Conservation (phyloP, 257 asterid genomes). For the Voacanga thouarsii region DNA sequence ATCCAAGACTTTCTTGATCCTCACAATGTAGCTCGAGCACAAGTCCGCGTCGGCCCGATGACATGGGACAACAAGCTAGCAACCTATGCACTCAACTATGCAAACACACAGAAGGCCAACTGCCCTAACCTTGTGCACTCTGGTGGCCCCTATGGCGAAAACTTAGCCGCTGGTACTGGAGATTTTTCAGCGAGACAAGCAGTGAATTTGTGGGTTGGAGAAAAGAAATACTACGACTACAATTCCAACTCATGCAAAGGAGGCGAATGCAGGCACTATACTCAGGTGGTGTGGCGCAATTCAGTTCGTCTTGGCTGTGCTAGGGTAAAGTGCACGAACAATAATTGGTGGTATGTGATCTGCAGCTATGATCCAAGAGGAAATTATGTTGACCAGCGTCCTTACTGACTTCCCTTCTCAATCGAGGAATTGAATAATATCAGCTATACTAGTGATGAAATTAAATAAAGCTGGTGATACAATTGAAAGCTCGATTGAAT, state of each 20-base stretch:
- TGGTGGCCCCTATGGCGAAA: conserved; percentile 39
- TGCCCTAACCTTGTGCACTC: conserved; percentile 27
- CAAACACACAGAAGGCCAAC: conserved; percentile 21
- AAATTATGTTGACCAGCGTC: conserved; percentile 4
- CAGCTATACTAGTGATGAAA: no score
- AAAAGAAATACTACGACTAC: conserved; percentile 22
- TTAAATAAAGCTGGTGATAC: no score
- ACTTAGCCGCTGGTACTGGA: conserved; percentile 36
- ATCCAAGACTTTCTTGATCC: conserved; percentile 2
- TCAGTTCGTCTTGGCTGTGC: conserved; percentile 38
- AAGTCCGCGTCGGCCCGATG: conserved; percentile 34
- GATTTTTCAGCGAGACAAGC: conserved; percentile 29
- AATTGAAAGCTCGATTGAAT: no score
- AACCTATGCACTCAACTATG: conserved; percentile 36
- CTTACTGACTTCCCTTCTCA: no score
- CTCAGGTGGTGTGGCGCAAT: conserved; percentile 37
- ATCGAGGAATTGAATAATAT: no score
- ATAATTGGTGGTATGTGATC: not conserved
- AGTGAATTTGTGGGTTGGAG: conserved; percentile 31
- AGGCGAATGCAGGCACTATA: conserved; percentile 38
- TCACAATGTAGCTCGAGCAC: conserved; percentile 37
- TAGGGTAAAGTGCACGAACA: conserved; percentile 27
- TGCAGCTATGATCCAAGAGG: conserved; percentile 33
- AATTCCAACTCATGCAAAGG: conserved; percentile 17
- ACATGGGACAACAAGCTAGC: conserved; percentile 37